phyloP scores from a whole-genome alignment of 345 rosid species.

The Pistacia vera region DNA sequence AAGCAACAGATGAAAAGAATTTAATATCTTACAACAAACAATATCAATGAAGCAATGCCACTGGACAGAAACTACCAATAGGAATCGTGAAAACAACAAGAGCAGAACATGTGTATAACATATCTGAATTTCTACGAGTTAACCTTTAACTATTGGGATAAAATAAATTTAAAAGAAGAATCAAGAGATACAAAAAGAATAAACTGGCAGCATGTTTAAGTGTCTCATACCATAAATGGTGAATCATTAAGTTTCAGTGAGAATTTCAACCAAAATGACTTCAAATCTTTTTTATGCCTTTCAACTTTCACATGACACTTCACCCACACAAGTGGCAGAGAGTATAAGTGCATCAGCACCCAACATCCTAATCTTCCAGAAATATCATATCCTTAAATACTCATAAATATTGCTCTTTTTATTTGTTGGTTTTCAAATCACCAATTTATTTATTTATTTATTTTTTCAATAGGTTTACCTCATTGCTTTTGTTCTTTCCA shows the following conservation, averaged over 20 bases:
- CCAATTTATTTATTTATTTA: neutral
- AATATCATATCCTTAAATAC: neutral
- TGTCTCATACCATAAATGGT: neutral
- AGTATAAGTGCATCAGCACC: neutral
- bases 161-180: too few species aligned
- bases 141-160: neutral
- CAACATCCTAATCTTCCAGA: neutral
- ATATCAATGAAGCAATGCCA: neutral
- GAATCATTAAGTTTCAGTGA: neutral
- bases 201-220: neutral
- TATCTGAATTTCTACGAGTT: neutral
- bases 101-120: neutral
- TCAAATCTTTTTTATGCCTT: neutral
- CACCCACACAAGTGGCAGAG: neutral
- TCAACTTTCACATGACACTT: neutral
- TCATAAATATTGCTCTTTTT: neutral
- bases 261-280: neutral
- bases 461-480: neutral
- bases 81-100: neutral
- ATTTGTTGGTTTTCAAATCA: neutral
- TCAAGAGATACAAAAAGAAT: neutral
- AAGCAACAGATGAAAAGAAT: neutral
- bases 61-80: neutral
- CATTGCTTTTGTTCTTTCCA: neutral
- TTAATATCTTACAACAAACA: neutral